phyloP scores from a whole-genome alignment of 768 basidiomycete species.

The Hygrophoropsis aurantiaca region DNA sequence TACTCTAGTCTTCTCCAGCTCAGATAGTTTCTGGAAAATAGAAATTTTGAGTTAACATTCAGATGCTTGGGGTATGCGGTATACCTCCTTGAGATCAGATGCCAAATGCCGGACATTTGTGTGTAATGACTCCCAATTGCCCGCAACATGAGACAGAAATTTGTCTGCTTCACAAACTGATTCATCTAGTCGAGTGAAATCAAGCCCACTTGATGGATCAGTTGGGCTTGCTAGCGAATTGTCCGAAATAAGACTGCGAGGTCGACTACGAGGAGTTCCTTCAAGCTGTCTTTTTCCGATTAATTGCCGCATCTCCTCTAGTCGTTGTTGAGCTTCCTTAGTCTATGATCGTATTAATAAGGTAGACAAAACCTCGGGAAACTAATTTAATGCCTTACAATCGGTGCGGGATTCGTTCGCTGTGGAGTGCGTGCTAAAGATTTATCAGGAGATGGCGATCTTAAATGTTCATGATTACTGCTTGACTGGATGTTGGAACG shows the following conservation, averaged over 20 bases:
- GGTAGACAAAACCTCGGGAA: constrained; percentile 2
- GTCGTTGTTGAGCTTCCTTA: constrained; percentile 70
- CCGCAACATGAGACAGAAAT: constrained; percentile 48
- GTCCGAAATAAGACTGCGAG: constrained; percentile 35
- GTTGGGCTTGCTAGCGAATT: constrained; percentile 11
- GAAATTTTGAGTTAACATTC: background rate
- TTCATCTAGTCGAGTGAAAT: constrained; percentile 41
- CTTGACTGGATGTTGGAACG: constrained; percentile 14
- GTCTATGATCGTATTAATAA: constrained; percentile 43
- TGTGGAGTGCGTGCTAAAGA: constrained; percentile 45
- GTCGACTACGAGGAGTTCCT: constrained; percentile 46
- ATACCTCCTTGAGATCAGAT: constrained; percentile 60
- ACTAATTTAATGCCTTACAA: constrained; percentile 35
- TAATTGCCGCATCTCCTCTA: constrained; percentile 81
- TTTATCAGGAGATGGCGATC: constrained; percentile 61
- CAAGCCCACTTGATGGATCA: constrained; percentile 12
- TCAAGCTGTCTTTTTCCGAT: constrained; percentile 63
- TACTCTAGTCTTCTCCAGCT: constrained; percentile 58
- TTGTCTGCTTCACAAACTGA: constrained; percentile 59
- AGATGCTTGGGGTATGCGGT: constrained; percentile 9
- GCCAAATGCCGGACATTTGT: constrained; percentile 48
- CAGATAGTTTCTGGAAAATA: constrained; percentile 49
- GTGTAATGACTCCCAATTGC: constrained; percentile 57
- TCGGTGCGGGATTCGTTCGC: constrained; percentile 34
- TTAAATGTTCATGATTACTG: constrained; percentile 35